Base-by-base conservation (phyloP, 2,329 filamentous ascomycete species). In the Anthostomella pinea region DNA sequence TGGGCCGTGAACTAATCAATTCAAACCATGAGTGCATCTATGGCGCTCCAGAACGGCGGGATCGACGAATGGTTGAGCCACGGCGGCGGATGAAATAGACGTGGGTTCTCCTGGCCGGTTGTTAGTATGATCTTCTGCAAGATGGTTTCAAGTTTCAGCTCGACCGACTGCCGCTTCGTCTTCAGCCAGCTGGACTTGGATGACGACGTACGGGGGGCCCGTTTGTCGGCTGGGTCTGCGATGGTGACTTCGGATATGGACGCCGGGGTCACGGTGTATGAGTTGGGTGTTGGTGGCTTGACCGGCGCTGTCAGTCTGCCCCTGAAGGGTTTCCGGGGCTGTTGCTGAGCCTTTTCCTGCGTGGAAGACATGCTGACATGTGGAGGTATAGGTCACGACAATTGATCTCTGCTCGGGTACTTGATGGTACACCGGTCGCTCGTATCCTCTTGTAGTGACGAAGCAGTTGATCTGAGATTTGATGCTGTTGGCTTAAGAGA, bases 1-100 rank as follows among this genome's bases (percentile, higher is more conserved):
- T 27, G 25, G 25, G 25, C 13, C 25, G 25, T 27, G 8, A 16
- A n/a, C 20, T 26, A 3, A 5, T n/a, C 6, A 5, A 5, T 7
- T 15, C 14, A 19, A 28, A 16, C 24, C 11, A n/a, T n/a, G n/a
- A 6, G 20, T 3, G 15, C 18, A 18, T 20, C 25, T 39, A 24
- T 32, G 54, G 33, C 44, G 56, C 41, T 56, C 51, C 33, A 59
- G 41, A 28, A 53, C 42, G 3, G 46, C 33, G 11, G 58, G 58
- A 36, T 61, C 54, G 33, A 61, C 53, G 40, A 61, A 61, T 4
- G 58, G 58, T 33, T 60, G 58, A 30, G 55, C 39, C 22, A 58
- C 55, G 8, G 53, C 54, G 5, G 30, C 48, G 14, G 56, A 54
- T 3, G 43, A 52, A 31, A 61, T 52, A 32, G 53, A 46, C n/a